These are phyloP conservation scores for Pisolithus marmoratus DNA, from an alignment of 768 basidiomycete genomes.

Conservation along the genomic window DNA sequence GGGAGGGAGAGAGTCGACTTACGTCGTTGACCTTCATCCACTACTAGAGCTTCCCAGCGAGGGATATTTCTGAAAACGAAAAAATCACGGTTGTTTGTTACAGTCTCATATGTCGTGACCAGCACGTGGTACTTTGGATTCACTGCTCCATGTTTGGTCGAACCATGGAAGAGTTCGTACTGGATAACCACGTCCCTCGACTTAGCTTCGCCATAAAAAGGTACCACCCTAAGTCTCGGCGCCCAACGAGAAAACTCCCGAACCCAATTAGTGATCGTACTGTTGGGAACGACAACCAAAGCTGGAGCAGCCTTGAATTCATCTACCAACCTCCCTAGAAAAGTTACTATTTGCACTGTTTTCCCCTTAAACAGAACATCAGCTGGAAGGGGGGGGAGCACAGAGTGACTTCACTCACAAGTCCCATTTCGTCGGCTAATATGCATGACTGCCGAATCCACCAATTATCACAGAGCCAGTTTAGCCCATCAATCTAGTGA, in stretches of 20 bases:
- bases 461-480: conserved; percentile 87
- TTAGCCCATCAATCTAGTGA: conserved; percentile 66
- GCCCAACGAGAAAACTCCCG: conserved; percentile 84
- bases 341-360: conserved; percentile 88
- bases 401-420: conserved; percentile 41
- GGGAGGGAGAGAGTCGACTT: conserved; percentile 28
- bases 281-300: conserved; percentile 93
- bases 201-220: conserved; percentile 78
- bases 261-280: conserved; percentile 93
- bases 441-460: conserved; percentile 81
- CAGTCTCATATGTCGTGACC: conserved; percentile 88
- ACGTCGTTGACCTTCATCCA: conserved; percentile 93
- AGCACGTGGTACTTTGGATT: conserved; percentile 81
- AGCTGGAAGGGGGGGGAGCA: conserved; percentile 3
- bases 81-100: conserved; percentile 67
- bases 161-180: conserved; percentile 72
- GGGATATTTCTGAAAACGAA: conserved; percentile 75
- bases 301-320: conserved; percentile 65
- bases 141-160: conserved; percentile 35
- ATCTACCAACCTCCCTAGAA: conserved; percentile 61
- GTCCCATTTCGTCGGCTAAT: conserved; percentile 96
- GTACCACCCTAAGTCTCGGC: conserved; percentile 67
- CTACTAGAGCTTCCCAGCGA: conserved; percentile 89
- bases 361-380: conserved; percentile 53
- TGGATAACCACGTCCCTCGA: conserved; percentile 74